A percentile compares a stretch with the other conserved stretches of the same genome.
Evolutionary conservation across 1,284 basidiomycete genomes (phyloP).

Genomic region (Kwoniella shivajii): DNA sequence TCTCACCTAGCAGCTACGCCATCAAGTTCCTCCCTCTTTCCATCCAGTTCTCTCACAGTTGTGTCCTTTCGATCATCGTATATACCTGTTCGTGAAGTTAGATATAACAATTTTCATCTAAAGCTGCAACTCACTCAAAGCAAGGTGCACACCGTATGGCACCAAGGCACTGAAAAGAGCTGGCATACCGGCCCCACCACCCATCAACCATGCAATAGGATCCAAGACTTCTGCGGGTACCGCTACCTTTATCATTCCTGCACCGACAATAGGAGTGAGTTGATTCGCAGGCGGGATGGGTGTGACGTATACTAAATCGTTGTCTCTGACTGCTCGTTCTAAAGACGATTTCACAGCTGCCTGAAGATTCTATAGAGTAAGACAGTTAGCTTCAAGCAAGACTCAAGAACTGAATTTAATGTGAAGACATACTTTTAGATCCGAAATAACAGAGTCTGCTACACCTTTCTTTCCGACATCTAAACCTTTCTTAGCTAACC

Average conservation of each 20-base stretch:
- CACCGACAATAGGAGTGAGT: slow-evolving; percentile 67
- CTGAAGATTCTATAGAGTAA: slow-evolving; percentile 69
- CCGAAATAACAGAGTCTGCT: slow-evolving; percentile 66
- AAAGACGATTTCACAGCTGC: slow-evolving; percentile 61
- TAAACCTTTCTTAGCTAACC: slow-evolving; percentile 70
- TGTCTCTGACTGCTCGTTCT: slow-evolving; percentile 80
- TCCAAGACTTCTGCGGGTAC: slow-evolving; percentile 67
- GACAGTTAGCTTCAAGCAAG: background rate
- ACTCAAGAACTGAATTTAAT: background rate
- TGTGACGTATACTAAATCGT: slow-evolving; percentile 93
- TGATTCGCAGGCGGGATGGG: slow-evolving; percentile 75
- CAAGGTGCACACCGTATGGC: slow-evolving; percentile 84
- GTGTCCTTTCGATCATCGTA: slow-evolving; percentile 82
- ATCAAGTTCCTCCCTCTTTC: slow-evolving; percentile 68
- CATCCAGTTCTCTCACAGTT: slow-evolving; percentile 68
- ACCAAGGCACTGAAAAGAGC: slow-evolving; percentile 77
- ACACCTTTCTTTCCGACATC: slow-evolving; percentile 70
- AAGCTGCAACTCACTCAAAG: slow-evolving; percentile 68
- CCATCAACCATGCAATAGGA: slow-evolving; percentile 56
- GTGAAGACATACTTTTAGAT: slow-evolving; percentile 66
- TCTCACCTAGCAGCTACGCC: slow-evolving; percentile 65
- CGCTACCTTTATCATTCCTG: slow-evolving; percentile 68
- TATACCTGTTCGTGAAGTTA: slow-evolving; percentile 63
- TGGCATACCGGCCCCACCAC: slow-evolving; percentile 59
- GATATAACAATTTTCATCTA: background rate